Conservation (phyloP, 23 red algal species). For the Gracilaria vermiculophylla region DNA sequence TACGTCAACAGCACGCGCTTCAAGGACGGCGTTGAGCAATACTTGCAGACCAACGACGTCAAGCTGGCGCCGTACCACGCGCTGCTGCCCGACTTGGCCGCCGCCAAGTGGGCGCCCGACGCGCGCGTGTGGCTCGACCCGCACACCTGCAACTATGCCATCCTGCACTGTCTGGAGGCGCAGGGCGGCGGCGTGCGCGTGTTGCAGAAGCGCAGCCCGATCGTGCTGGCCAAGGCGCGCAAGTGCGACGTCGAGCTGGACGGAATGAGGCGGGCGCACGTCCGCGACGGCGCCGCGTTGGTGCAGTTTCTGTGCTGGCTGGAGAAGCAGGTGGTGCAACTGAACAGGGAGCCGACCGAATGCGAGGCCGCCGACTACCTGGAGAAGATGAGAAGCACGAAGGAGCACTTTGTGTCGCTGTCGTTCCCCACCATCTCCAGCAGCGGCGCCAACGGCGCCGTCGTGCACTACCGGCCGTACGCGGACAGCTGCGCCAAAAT, state of each 20-base stretch:
- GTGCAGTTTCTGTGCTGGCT: conserved; percentile 79
- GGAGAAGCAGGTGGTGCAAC: conserved; percentile 54
- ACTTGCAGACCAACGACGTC: conserved; percentile 32
- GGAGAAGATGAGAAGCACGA: conserved; percentile 65
- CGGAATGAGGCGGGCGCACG: conserved; percentile 69
- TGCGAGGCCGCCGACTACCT: conserved; percentile 71
- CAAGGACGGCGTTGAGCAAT: conserved; percentile 8
- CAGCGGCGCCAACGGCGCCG: conserved; percentile 81
- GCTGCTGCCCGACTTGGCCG: conserved; percentile 53
- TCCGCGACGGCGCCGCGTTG: conserved; percentile 87
- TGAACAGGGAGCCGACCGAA: conserved; percentile 41
- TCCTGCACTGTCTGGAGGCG: conserved; percentile 7
- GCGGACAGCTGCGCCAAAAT: conserved; percentile 48
- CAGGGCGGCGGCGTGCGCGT: background rate
- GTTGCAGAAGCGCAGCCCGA: conserved; percentile 58
- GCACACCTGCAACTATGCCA: conserved; percentile 45
- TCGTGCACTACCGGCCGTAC: conserved; percentile 90
- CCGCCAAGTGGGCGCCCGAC: background rate
- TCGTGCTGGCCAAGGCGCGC: conserved; percentile 84
- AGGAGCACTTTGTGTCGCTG: conserved; percentile 71
- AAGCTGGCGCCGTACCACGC: conserved; percentile 34
- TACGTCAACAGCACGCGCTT: conserved; percentile 70
- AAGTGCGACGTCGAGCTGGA: conserved; percentile 80
- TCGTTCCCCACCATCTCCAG: conserved; percentile 94
- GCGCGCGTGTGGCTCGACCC: conserved; percentile 85